A percentile compares a stretch with the other conserved stretches of the same genome.
These are phyloP conservation scores for Saccharata proteae DNA, from an alignment of 2,329 filamentous ascomycete genomes.

Conservation along the genomic window DNA sequence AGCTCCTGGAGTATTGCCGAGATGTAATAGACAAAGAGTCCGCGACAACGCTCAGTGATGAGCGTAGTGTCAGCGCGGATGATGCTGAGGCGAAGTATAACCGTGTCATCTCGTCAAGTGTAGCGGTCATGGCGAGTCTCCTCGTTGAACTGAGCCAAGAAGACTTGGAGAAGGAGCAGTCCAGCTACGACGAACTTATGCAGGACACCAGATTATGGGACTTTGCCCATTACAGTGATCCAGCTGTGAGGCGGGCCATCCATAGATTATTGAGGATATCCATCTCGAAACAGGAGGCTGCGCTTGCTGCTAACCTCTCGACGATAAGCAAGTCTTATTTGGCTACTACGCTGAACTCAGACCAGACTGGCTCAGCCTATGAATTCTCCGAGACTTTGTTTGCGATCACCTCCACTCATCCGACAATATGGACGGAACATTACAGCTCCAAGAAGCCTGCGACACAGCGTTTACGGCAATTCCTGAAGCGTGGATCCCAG, in stretches of 20 bases:
- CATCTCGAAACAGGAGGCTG: conserved; percentile 34
- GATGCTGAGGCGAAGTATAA: conserved; percentile 79
- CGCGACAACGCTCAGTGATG: conserved; percentile 72
- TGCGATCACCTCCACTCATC: conserved; percentile 50
- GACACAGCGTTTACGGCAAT: conserved; percentile 51
- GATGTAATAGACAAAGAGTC: conserved; percentile 70
- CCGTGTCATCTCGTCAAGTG: conserved; percentile 55
- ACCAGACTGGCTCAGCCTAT: conserved; percentile 61
- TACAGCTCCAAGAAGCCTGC: conserved; percentile 46
- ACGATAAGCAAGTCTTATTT: conserved; percentile 59
- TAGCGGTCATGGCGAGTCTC: conserved; percentile 43
- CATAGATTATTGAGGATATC: conserved; percentile 44
- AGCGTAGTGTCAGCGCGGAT: conserved; percentile 69
- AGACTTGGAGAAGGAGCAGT: conserved; percentile 48
- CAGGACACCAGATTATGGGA: conserved; percentile 49
- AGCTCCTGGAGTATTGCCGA: conserved; percentile 71
- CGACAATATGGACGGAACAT: conserved; percentile 61
- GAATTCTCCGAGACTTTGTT: conserved; percentile 59
- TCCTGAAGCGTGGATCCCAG: conserved; percentile 76
- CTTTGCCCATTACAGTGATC: conserved; percentile 43
- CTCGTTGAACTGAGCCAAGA: conserved; percentile 30
- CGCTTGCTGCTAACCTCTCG: conserved; percentile 30
- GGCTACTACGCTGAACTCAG: conserved; percentile 58
- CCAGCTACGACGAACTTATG: conserved; percentile 56
- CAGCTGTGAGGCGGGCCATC: conserved; percentile 45